Base-by-base conservation (phyloP, 2,329 filamentous ascomycete species). In the Lizonia empirigonia region DNA sequence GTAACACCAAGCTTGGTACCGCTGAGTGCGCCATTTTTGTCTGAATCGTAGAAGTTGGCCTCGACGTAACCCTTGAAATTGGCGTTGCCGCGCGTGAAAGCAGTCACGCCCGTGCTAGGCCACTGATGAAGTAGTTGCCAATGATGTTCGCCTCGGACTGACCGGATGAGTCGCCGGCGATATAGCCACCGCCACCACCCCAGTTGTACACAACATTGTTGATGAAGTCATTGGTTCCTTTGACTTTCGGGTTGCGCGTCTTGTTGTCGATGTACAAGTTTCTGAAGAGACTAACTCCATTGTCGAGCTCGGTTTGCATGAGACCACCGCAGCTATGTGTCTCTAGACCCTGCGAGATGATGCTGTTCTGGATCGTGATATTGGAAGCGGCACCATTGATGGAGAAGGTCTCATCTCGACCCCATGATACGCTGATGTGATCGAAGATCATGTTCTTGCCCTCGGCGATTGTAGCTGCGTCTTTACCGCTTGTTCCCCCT, bases 201-300 rank as follows among this genome's bases (percentile, higher is more conserved):
- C 80, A 84, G 62, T 84, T 84, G 60, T 83, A 84, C 2, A 84
- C 60, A 2, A 83, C 74, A 59, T 79, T 74, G 52, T 77, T 76
- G 34, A 71, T 73, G 50, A 82, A 83, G 58, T 83, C 80, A 19
- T 82, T 83, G 3, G 79, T 75, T 1, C 80, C 80, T 62, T 84
- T 84, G 39, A 82, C 79, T 53, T 82, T 82, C 1, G 81, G 80
- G 51, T 83, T 82, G 1, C 81, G 74, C 8, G 80, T 84, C 63
- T 84, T 82, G 56, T 81, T 83, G 54, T 82, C 80, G 46, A 82
- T 79, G 62, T 82, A 84, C 24, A 84, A 62, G 58, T 83, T 83
- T 4, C 80, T 72, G 64, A 82, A 82, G 4, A 81, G 72, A 13
- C 76, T 79, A 26, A 82, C 68, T 9, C 79, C 78, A 38, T 67